Percentiles rank a stretch among this genome's conserved stretches.
These are phyloP conservation scores for Solanum raphanifolium DNA, from an alignment of 257 asterid species.

Conservation along the genomic window DNA sequence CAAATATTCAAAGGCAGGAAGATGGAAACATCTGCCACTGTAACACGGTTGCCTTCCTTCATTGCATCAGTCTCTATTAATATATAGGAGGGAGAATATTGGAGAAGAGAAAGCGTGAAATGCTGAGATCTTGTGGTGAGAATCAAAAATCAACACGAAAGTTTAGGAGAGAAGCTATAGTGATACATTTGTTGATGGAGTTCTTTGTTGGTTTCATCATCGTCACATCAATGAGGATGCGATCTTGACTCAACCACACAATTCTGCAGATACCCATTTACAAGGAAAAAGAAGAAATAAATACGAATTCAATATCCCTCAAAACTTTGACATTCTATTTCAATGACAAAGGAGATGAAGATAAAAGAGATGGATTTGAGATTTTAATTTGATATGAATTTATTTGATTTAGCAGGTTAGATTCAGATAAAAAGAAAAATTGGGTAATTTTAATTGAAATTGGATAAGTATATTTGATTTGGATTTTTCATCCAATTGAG, in stretches of 20 bases:
- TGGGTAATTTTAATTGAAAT: no score
- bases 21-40: neutral
- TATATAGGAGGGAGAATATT: neutral
- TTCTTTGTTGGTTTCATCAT: constrained; percentile 78
- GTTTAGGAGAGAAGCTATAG: constrained; percentile 25
- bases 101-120: constrained; percentile 3
- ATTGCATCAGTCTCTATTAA: neutral
- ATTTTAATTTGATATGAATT: no score
- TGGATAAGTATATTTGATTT: no score
- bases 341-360: no score
- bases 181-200: constrained; percentile 69
- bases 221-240: constrained; percentile 25
- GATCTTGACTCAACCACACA: neutral
- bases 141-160: constrained; percentile 10
- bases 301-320: constrained; percentile 23
- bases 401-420: no score
- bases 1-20: neutral
- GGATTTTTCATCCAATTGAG: no score
- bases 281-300: constrained; percentile 2
- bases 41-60: neutral
- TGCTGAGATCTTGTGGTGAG: constrained; percentile 28
- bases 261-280: neutral
- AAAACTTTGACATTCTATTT: constrained; percentile 39
- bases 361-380: no score
- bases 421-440: no score